phyloP scores from a whole-genome alignment of 208 protist genomes.

The Leishmania tropica region DNA sequence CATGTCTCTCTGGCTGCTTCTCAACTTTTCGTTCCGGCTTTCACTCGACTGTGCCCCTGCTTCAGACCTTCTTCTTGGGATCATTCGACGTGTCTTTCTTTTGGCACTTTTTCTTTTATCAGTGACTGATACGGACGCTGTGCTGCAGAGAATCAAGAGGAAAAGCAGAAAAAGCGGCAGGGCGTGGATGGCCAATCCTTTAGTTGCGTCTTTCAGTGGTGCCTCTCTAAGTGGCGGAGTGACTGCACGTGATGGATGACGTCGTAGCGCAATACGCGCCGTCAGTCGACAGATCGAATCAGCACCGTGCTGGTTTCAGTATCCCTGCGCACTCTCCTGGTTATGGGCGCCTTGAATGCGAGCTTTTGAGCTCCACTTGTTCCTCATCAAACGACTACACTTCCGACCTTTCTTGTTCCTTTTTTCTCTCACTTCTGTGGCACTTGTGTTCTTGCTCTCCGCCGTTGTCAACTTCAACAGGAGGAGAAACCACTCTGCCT shows the following conservation, averaged over 20 bases:
- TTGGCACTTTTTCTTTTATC: background rate
- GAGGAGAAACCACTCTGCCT: background rate
- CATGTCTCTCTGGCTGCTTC: background rate
- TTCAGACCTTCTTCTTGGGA: too few relatives aligned
- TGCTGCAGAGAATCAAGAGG: background rate
- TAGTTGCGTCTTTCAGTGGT: background rate
- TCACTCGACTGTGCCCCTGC: background rate
- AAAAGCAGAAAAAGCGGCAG: background rate
- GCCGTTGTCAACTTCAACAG: too few relatives aligned
- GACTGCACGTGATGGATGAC: too few relatives aligned
- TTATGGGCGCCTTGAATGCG: too few relatives aligned
- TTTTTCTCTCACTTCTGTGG: too few relatives aligned
- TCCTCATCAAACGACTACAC: background rate
- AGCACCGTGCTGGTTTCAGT: background rate
- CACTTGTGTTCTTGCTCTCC: background rate
- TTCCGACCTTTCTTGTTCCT: background rate
- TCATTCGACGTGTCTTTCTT: background rate
- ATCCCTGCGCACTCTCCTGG: too few relatives aligned
- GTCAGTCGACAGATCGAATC: background rate
- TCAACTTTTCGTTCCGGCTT: too few relatives aligned
- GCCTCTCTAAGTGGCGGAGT: background rate
- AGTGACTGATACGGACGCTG: background rate
- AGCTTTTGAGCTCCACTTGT: background rate
- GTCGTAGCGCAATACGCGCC: background rate
- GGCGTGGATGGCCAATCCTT: background rate